phyloP scores from a whole-genome alignment of 306 rosid genomes.

The Quercus wislizeni region DNA sequence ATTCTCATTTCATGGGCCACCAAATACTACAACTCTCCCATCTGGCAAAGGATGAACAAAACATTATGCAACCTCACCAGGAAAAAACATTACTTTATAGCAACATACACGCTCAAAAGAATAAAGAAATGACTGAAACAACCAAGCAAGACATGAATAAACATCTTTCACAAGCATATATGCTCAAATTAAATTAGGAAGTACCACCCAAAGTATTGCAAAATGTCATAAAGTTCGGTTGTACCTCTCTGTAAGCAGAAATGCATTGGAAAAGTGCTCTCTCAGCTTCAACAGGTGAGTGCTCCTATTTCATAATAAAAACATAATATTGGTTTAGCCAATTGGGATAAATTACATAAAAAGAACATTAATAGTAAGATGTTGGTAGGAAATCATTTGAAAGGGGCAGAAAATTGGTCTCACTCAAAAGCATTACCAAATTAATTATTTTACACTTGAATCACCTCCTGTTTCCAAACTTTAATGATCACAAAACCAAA shows the following conservation, averaged over 20 bases:
- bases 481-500: background rate
- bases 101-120: too few relatives aligned
- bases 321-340: constrained; percentile 2
- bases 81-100: too few relatives aligned
- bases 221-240: background rate
- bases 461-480: background rate
- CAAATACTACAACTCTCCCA: background rate
- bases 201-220: background rate
- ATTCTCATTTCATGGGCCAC: background rate
- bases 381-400: background rate
- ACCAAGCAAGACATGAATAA: too few relatives aligned
- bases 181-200: background rate
- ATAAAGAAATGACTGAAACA: too few relatives aligned
- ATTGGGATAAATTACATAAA: background rate
- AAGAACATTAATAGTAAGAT: background rate
- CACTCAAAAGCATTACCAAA: background rate
- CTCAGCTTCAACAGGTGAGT: constrained; percentile 38
- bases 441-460: background rate
- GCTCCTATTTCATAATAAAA: constrained; percentile 34
- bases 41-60: background rate
- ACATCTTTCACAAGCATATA: too few relatives aligned
- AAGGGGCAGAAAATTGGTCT: background rate
- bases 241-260: constrained; percentile 70
- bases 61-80: too few relatives aligned
- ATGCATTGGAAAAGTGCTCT: constrained; percentile 56